Evolutionary conservation across 1,139 yeast genomes (phyloP), one percentile per base, ranked within the genome.

Genomic region (Debaryomyces sp.): DNA sequence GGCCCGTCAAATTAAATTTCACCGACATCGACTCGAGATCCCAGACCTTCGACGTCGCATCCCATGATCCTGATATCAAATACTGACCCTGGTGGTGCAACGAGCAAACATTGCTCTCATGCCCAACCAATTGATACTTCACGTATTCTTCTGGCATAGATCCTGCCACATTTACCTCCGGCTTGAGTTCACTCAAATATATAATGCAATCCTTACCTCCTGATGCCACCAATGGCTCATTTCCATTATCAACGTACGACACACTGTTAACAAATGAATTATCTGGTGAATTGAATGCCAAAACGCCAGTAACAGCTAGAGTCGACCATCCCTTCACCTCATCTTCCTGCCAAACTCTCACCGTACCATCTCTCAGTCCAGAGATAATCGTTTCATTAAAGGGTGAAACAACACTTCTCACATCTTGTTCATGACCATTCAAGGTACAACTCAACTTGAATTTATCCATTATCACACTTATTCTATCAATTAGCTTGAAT

Each of bases 61-160:
- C 99, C 99, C 99, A 95, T 33, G 96, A 87, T 1, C 96, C 87
- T 45, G 96, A 87, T 7, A 87, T 77, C 35, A 90, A 68, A 45
- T 77, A 63, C 4, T 69, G 74, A 27, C 70, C 71, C 8, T 62
- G 56, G 50, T 57, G 59, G 50, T 76, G 75, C 41, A 94, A 71
- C 1, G 88, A 70, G 61, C 97, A 90, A 1, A 95, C 88, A 62
- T 95, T 95, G 8, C 82, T 78, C 26, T 75, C 75, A 64, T 95
- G 99, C 6, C 97, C 98, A 32, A 85, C 57, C 37, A 63, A 61
- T 54, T 72, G 78, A 57, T 63, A 73, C 54, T 65, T 60, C 2
- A 73, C 75, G 21, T 51, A 45, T 38, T 66, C 71, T 41, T 60
- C 61, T 1, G 40, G 38, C 23, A 18, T 22, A 15, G 34, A 12